phyloP scores from a whole-genome alignment of 495 filamentous ascomycete genomes.

The Astrocystis sublimbata region DNA sequence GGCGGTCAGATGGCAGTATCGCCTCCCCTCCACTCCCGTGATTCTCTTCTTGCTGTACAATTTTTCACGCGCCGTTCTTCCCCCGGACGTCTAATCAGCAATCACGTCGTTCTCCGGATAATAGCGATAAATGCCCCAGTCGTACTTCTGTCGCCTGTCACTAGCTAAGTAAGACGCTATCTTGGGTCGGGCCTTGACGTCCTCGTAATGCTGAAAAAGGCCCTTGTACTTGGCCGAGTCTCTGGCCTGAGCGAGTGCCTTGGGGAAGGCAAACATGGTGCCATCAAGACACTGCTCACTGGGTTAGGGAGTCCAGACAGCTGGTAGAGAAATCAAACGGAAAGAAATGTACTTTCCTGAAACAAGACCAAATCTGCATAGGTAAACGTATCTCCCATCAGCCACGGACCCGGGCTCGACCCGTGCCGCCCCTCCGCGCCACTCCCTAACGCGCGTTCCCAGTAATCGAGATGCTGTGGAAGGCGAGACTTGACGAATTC shows the following conservation, averaged over 20 bases:
- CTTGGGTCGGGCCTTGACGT: constrained; percentile 52
- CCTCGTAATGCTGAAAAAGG: constrained; percentile 58
- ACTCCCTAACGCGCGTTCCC: constrained; percentile 48
- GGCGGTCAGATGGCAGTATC: no score
- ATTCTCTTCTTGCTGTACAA: no score
- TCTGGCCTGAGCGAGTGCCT: constrained; percentile 50
- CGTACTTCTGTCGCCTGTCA: constrained; percentile 55
- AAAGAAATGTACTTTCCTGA: constrained; percentile 37
- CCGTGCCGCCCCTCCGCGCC: no score
- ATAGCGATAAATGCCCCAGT: constrained; percentile 59
- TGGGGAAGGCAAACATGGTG: constrained; percentile 63
- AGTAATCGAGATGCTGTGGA: constrained; percentile 56
- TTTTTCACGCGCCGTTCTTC: no score
- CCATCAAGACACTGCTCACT: constrained; percentile 48
- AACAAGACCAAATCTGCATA: constrained; percentile 60
- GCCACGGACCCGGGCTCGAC: constrained; percentile 44
- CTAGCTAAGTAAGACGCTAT: constrained; percentile 63
- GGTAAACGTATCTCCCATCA: constrained; percentile 49
- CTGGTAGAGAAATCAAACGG: not conserved
- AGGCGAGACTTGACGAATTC: constrained; percentile 50
- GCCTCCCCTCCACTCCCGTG: no score
- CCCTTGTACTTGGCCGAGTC: constrained; percentile 49
- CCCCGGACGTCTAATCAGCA: constrained; percentile 13
- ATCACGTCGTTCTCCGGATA: constrained; percentile 61
- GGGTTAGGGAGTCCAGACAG: not conserved